phyloP scores from a whole-genome alignment of 2,329 filamentous ascomycete species.

The Phaeosphaeria sp. region DNA sequence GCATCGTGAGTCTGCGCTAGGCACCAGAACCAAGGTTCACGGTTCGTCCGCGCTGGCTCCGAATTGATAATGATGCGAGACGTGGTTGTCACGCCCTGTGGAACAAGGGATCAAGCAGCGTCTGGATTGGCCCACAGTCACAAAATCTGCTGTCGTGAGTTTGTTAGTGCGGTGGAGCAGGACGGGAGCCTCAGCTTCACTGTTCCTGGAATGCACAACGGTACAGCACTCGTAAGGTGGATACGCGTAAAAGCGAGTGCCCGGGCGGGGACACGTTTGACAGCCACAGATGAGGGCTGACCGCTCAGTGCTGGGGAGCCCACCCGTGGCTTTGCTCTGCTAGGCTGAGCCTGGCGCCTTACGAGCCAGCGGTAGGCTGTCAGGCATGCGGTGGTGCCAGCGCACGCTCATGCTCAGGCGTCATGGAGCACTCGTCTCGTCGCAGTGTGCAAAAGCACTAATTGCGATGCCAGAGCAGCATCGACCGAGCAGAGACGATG shows the following conservation, averaged over 20 bases:
- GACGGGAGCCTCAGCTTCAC: slow-evolving; percentile 3
- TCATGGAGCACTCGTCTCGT: not conserved
- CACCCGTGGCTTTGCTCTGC: slow-evolving; percentile 22
- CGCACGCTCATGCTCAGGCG: slow-evolving; percentile 8
- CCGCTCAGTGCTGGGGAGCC: slow-evolving; percentile 25
- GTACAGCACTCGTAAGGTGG: not conserved
- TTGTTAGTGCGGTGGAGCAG: slow-evolving; percentile 2
- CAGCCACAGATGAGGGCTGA: slow-evolving; percentile 35
- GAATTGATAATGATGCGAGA: slow-evolving; percentile 7
- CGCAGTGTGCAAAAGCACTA: slow-evolving; percentile 10
- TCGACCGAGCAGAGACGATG: slow-evolving; percentile 7
- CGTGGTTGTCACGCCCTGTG: not conserved
- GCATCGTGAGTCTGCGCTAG: slow-evolving; percentile 13
- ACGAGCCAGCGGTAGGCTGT: slow-evolving; percentile 32
- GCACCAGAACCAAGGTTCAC: slow-evolving; percentile 11
- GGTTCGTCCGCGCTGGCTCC: slow-evolving; percentile 21
- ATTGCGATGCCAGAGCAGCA: not conserved
- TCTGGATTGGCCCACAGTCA: slow-evolving; percentile 5
- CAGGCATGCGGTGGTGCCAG: slow-evolving; percentile 21
- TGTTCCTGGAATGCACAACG: not conserved
- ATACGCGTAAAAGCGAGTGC: slow-evolving; percentile 1
- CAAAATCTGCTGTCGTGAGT: slow-evolving; percentile 8
- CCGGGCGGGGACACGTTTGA: slow-evolving; percentile 21
- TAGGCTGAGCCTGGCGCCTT: slow-evolving; percentile 23
- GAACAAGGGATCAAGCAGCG: not conserved